These are phyloP conservation scores for Phaeolepiota aurea DNA, from an alignment of 768 basidiomycete species.

Conservation along the genomic window DNA sequence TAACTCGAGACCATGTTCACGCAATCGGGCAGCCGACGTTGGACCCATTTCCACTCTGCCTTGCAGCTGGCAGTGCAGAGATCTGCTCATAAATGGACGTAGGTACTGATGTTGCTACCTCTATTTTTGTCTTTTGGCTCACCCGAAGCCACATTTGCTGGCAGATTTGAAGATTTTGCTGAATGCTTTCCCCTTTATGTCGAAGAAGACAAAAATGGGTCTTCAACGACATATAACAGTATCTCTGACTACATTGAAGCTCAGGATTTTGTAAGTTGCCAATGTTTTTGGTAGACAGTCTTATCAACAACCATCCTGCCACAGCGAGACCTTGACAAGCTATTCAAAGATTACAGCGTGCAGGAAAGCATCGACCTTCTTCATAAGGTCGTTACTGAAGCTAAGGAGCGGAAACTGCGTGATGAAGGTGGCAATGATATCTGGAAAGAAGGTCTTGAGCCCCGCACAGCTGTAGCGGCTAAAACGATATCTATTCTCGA, in stretches of 20 bases:
- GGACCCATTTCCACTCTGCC: constrained; percentile 49
- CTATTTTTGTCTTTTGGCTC: background rate
- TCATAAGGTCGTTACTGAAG: constrained; percentile 63
- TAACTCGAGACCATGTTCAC: constrained; percentile 25
- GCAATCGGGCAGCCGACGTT: constrained; percentile 42
- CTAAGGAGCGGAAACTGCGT: constrained; percentile 45
- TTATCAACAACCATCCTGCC: too few species aligned
- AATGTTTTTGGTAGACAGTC: too few species aligned
- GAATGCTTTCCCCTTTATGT: constrained; percentile 63
- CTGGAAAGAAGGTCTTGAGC: constrained; percentile 60
- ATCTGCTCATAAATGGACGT: constrained; percentile 55
- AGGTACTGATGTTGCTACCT: constrained; percentile 12
- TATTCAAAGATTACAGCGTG: constrained; percentile 63
- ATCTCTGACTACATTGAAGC: constrained; percentile 69
- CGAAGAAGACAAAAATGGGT: constrained; percentile 57
- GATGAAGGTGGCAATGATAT: constrained; percentile 41
- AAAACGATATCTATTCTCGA: constrained; percentile 54
- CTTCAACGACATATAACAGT: constrained; percentile 51
- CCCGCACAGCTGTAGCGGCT: constrained; percentile 54
- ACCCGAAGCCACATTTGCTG: background rate
- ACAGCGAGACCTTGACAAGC: constrained; percentile 59
- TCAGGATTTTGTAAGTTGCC: constrained; percentile 38
- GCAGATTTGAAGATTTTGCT: constrained; percentile 47
- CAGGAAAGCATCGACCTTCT: constrained; percentile 64
- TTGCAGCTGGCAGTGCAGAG: constrained; percentile 47